Percentiles rank a stretch among this genome's conserved stretches.
Conservation (phyloP, 257 asterid species). For the Solanum arcanum region DNA sequence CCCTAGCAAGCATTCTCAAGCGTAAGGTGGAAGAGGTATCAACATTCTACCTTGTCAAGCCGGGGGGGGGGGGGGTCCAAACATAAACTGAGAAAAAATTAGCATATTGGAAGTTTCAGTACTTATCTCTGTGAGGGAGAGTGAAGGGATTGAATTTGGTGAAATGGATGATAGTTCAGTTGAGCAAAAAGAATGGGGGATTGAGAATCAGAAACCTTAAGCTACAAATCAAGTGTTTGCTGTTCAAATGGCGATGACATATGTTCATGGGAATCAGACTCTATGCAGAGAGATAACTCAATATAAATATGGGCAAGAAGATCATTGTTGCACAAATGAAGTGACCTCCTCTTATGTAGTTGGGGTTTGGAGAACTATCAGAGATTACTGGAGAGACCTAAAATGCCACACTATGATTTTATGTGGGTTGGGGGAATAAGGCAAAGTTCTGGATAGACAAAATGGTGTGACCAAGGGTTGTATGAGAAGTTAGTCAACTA, state of each 20-base stretch:
- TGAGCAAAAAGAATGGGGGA: neutral
- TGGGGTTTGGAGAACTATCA: neutral
- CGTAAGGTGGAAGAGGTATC: neutral
- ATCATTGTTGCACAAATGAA: neutral
- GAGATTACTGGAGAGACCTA: neutral
- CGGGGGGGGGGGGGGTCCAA: neutral
- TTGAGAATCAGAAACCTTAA: neutral
- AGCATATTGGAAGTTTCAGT: neutral
- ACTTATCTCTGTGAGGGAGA: neutral
- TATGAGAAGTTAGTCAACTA: no score
- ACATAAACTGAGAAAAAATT: neutral
- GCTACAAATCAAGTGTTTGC: neutral
- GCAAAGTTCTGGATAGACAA: neutral
- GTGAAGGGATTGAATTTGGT: neutral
- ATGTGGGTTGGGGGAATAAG: neutral
- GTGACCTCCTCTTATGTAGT: neutral
- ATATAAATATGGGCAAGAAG: neutral
- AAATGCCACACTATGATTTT: neutral
- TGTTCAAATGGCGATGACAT: neutral
- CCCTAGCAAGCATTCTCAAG: neutral
- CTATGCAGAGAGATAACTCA: neutral
- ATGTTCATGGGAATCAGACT: neutral
- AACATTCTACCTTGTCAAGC: neutral
- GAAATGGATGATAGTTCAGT: neutral
- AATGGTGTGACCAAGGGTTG: neutral